These are phyloP conservation scores for Phytophthora colocasiae DNA, from an alignment of 352 stramenopile genomes.

Conservation along the genomic window DNA sequence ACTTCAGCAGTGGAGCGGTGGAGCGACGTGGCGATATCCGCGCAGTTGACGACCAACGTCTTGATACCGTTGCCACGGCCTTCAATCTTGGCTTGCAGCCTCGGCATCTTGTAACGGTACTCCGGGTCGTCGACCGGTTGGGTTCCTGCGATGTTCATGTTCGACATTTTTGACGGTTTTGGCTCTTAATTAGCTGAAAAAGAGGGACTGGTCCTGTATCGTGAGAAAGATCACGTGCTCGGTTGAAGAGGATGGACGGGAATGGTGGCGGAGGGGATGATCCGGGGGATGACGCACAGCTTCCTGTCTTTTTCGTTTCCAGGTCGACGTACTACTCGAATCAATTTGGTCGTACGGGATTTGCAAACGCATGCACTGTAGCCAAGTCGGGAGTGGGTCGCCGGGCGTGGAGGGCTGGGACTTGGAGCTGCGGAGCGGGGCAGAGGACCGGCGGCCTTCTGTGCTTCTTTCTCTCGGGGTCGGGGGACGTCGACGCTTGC, in stretches of 20 bases:
- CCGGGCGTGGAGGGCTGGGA: conserved; percentile 14
- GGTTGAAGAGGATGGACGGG: conserved; percentile 14
- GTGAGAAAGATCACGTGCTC: conserved; percentile 47
- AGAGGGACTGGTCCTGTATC: conserved; percentile 39
- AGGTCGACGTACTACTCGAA: conserved; percentile 73
- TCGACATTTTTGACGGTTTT: conserved; percentile 57
- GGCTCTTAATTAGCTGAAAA: conserved; percentile 44
- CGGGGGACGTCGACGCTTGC: conserved; percentile 29
- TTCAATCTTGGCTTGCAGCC: conserved; percentile 97
- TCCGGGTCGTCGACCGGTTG: conserved; percentile 92
- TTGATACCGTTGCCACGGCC: conserved; percentile 99
- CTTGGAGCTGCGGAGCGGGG: conserved; percentile 16
- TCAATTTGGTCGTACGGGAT: conserved; percentile 75
- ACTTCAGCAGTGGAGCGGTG: conserved; percentile 96
- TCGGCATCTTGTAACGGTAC: conserved; percentile 99
- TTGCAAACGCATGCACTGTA: conserved; percentile 91
- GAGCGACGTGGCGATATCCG: conserved; percentile 93
- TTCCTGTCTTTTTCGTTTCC: conserved; percentile 83
- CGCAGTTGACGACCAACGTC: conserved; percentile 98
- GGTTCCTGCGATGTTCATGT: conserved; percentile 93
- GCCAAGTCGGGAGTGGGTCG: conserved; percentile 41
- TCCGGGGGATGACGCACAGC: conserved; percentile 45
- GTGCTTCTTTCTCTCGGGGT: too few relatives aligned
- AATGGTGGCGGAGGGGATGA: conserved; percentile 50
- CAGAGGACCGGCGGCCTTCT: conserved; percentile 1